Base-by-base conservation (phyloP, 1,284 basidiomycete genomes). In the Tilletiaria anomala region DNA sequence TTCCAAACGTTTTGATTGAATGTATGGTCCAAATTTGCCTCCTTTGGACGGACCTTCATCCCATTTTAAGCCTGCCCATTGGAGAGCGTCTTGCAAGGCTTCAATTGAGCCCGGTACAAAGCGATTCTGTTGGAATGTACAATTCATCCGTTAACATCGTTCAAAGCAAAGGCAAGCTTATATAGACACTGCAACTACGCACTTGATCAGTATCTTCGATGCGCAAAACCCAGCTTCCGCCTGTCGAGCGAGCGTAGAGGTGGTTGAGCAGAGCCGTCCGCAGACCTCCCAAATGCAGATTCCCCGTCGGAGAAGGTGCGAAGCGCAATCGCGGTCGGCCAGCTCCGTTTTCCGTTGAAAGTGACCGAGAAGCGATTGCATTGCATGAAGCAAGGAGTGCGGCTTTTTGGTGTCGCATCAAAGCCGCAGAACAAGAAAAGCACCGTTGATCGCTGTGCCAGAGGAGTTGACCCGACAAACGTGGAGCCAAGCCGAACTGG, bases 191-290 rank as follows among this genome's bases (percentile, higher is more conserved):
- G 33, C 14, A 3, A 18, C 14, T 18, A 68, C 76, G 50, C 47
- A 84, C 84, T 50, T 76, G 71, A 66, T 99, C 91, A 0, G 93
- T 99, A 68, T 97, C 93, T 67, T 97, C 91, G 34, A 97, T 80
- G 26, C 93, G 73, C 46, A 96, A 70, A 24, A 94, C 76, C 83
- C 85, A 94, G 59, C 80, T 80, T 8, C 38, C 38, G 2, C 88
- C 89, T 2, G 76, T 77, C 20, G 77, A 72, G 60, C 83, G 85
- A n/a, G 53, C 76, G 75, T 1, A 88, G 0, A 96, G 70, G 60
- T 94, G 76, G 65, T 97, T 97, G 71, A 89, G 89, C 3, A 97
- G 72, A 0, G 89, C 93, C 37, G 89, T 97, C 15, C 93, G 72
- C n/a, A 99, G 76, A 0, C 93, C 91, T 2, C 91, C 91, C 1